These are phyloP conservation scores for Psilocybe tampanensis DNA, from an alignment of 768 basidiomycete species.

Conservation along the genomic window DNA sequence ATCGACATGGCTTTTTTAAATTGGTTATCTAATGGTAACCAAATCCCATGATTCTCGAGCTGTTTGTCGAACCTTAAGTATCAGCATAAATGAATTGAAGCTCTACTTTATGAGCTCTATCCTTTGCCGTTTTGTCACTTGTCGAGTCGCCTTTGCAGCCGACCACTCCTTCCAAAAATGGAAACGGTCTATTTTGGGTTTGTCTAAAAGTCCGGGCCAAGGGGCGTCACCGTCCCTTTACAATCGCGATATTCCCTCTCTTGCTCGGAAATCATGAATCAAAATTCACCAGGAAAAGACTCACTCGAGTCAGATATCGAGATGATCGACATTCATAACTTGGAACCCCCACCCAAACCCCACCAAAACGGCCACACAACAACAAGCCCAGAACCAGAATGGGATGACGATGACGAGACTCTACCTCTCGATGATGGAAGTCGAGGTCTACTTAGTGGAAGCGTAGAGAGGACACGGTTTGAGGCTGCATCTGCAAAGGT, in stretches of 20 bases:
- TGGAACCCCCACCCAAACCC: constrained; percentile 13
- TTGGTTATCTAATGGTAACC: too few relatives aligned
- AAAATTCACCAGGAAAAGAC: constrained; percentile 31
- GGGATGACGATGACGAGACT: constrained; percentile 39
- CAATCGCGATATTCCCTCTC: neutral
- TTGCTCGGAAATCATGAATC: constrained; percentile 26
- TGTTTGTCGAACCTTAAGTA: too few relatives aligned
- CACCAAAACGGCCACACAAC: constrained; percentile 12
- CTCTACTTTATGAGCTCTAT: too few relatives aligned
- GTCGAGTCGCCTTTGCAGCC: too few relatives aligned
- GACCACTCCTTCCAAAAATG: neutral
- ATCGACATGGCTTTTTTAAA: too few relatives aligned
- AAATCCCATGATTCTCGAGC: too few relatives aligned
- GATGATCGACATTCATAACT: constrained; percentile 33
- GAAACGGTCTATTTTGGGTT: neutral
- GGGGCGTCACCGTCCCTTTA: neutral
- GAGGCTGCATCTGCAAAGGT: constrained; percentile 20
- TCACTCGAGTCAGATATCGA: constrained; percentile 36
- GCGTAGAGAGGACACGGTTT: constrained; percentile 27
- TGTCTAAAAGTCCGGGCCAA: neutral
- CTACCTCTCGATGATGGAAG: constrained; percentile 39
- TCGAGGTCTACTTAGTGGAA: constrained; percentile 44
- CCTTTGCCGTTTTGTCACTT: too few relatives aligned
- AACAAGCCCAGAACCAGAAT: constrained; percentile 16
- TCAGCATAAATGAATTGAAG: too few relatives aligned